These are phyloP conservation scores for Suillus hirtellus DNA, from an alignment of 768 basidiomycete genomes.

Conservation along the genomic window DNA sequence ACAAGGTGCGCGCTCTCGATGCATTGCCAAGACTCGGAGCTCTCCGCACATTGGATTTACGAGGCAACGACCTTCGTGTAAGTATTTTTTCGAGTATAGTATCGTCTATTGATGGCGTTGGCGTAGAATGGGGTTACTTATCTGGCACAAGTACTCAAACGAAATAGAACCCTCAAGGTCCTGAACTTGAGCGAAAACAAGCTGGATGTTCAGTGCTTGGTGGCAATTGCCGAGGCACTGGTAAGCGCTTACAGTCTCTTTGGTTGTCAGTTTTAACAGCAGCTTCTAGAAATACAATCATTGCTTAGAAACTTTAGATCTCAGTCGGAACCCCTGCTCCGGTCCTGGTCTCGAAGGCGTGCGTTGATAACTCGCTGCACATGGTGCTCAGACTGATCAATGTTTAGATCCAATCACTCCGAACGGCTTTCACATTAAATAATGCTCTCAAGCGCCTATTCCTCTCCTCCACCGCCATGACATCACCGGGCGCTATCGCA, in stretches of 20 bases:
- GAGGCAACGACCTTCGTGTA: constrained; percentile 89
- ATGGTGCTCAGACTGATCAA: neutral
- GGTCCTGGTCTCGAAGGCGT: constrained; percentile 92
- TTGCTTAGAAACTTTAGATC: constrained; percentile 88
- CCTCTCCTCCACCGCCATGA: constrained; percentile 79
- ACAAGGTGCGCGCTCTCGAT: constrained; percentile 90
- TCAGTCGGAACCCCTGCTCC: constrained; percentile 91
- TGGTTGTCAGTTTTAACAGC: constrained; percentile 4
- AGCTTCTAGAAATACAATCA: constrained; percentile 85
- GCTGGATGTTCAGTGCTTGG: constrained; percentile 79
- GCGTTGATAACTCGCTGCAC: constrained; percentile 27
- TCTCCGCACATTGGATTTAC: constrained; percentile 85
- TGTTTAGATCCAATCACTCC: constrained; percentile 74
- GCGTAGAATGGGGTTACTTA: constrained; percentile 75
- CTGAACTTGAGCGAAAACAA: constrained; percentile 95
- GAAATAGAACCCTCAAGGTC: constrained; percentile 92
- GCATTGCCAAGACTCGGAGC: constrained; percentile 82
- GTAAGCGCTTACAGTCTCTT: constrained; percentile 42
- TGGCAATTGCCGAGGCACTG: constrained; percentile 83
- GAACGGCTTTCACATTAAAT: constrained; percentile 92
- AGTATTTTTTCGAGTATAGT: constrained; percentile 31
- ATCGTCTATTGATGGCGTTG: constrained; percentile 4
- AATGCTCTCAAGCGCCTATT: constrained; percentile 90
- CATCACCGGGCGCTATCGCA: constrained; percentile 85
- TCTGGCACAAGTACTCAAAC: constrained; percentile 92